Evolutionary conservation across 2,329 filamentous ascomycete genomes (phyloP).

Genomic region (Keithomyces neogunnii): DNA sequence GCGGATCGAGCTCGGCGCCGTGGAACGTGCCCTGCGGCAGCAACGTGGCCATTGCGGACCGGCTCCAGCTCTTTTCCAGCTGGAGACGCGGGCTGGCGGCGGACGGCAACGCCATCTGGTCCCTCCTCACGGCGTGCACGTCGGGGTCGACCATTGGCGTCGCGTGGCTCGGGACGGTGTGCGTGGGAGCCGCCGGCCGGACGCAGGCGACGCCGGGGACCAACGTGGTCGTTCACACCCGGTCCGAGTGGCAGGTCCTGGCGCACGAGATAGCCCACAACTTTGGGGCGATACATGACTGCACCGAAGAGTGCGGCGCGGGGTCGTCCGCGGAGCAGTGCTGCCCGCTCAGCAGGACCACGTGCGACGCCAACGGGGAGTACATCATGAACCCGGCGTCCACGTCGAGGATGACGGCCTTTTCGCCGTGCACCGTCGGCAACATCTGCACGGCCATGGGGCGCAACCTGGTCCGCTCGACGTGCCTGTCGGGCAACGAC

Average conservation of each 20-base stretch:
- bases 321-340: conserved; percentile 46
- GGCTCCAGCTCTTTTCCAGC: conserved; percentile 70
- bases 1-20: conserved; percentile 48
- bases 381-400: conserved; percentile 92
- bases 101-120: conserved; percentile 81
- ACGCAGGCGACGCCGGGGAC: conserved; percentile 24
- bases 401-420: conserved; percentile 55
- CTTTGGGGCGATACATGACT: conserved; percentile 85
- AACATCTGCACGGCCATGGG: conserved; percentile 78
- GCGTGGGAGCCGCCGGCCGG: conserved; percentile 37
- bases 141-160: conserved; percentile 74
- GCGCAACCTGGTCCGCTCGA: conserved; percentile 61
- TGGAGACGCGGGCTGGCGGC: conserved; percentile 62
- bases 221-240: conserved; percentile 72
- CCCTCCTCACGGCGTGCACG: conserved; percentile 64
- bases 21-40: conserved; percentile 71
- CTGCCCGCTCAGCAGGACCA: conserved; percentile 58
- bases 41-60: conserved; percentile 54
- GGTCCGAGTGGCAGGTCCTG: conserved; percentile 80
- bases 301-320: conserved; percentile 52
- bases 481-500: conserved; percentile 67
- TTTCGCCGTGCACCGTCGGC: conserved; percentile 75
- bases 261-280: conserved; percentile 83
- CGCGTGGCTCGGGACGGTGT: conserved; percentile 79
- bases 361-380: conserved; percentile 60